Conservation (phyloP, 2,329 filamentous ascomycete genomes). For the Lasiodiplodia gonubiensis region DNA sequence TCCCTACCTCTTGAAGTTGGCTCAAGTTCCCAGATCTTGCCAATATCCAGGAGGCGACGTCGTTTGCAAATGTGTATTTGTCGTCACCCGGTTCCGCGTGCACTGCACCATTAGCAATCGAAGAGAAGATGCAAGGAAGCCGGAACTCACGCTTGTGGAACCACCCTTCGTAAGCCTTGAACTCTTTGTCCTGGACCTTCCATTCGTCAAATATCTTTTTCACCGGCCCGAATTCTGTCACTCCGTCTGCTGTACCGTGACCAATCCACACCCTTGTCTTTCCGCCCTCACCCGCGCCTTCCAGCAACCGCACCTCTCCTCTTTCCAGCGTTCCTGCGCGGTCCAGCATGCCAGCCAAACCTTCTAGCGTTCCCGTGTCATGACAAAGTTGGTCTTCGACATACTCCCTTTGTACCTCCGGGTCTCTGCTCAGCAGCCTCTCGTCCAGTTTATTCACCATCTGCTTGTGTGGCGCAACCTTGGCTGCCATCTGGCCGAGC, state of each 20-base stretch:
- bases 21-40: constrained; percentile 40
- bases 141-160: constrained; percentile 69
- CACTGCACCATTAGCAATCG: constrained; percentile 35
- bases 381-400: constrained; percentile 74
- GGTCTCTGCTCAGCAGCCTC: constrained; percentile 70
- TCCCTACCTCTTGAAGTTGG: constrained; percentile 36
- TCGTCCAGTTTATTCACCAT: constrained; percentile 69
- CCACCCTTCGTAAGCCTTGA: constrained; percentile 76
- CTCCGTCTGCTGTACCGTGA: constrained; percentile 77
- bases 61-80: constrained; percentile 42
- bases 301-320: constrained; percentile 57
- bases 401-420: constrained; percentile 65
- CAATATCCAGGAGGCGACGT: constrained; percentile 45
- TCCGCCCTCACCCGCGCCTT: constrained; percentile 54
- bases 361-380: constrained; percentile 84
- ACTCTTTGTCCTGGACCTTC: constrained; percentile 68
- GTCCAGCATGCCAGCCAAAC: constrained; percentile 77
- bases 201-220: constrained; percentile 67
- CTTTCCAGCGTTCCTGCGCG: constrained; percentile 66
- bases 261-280: constrained; percentile 72
- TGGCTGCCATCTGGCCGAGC: constrained; percentile 70
- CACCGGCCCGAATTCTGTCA: constrained; percentile 69
- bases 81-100: constrained; percentile 46
- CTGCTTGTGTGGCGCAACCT: constrained; percentile 70
- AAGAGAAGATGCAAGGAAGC: background rate